phyloP scores from a whole-genome alignment of 1,284 basidiomycete genomes.

The Moesziomyces antarcticus region DNA sequence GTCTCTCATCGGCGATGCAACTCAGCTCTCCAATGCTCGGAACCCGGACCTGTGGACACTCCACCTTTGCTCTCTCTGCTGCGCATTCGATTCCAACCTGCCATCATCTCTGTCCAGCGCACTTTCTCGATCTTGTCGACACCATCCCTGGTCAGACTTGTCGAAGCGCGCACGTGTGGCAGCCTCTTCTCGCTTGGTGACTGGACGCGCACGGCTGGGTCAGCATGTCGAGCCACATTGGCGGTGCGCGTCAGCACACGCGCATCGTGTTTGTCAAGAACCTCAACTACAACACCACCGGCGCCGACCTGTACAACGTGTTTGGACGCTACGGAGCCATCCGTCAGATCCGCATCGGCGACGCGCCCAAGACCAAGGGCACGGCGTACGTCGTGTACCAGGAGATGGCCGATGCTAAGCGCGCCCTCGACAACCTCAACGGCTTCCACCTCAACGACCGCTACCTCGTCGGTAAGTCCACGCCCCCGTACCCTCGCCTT shows the following conservation, averaged over 20 bases:
- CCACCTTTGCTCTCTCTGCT: too few species aligned
- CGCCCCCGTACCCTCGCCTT: not conserved
- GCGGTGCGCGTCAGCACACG: slow-evolving; percentile 51
- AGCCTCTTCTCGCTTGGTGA: too few species aligned
- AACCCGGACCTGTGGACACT: too few species aligned
- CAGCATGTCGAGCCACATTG: slow-evolving; percentile 33
- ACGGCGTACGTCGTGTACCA: slow-evolving; percentile 84
- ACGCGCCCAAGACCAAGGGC: slow-evolving; percentile 88
- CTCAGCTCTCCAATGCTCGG: too few species aligned
- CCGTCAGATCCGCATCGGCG: slow-evolving; percentile 92
- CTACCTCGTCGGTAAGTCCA: slow-evolving; percentile 76
- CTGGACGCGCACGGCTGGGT: too few species aligned
- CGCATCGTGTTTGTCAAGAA: slow-evolving; percentile 72
- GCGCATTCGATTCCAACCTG: too few species aligned
- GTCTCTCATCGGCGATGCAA: too few species aligned
- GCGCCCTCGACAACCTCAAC: slow-evolving; percentile 94
- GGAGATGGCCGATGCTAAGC: slow-evolving; percentile 75
- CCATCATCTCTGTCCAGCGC: too few species aligned
- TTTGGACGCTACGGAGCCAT: slow-evolving; percentile 98
- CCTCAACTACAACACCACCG: slow-evolving; percentile 88
- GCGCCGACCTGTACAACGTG: slow-evolving; percentile 93
- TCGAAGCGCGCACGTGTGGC: too few species aligned
- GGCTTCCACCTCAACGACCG: slow-evolving; percentile 98
- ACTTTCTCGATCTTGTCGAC: not conserved
- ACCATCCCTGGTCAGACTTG: too few species aligned